Conservation (phyloP, 2,329 filamentous ascomycete species). For the Fusarium sp. region DNA sequence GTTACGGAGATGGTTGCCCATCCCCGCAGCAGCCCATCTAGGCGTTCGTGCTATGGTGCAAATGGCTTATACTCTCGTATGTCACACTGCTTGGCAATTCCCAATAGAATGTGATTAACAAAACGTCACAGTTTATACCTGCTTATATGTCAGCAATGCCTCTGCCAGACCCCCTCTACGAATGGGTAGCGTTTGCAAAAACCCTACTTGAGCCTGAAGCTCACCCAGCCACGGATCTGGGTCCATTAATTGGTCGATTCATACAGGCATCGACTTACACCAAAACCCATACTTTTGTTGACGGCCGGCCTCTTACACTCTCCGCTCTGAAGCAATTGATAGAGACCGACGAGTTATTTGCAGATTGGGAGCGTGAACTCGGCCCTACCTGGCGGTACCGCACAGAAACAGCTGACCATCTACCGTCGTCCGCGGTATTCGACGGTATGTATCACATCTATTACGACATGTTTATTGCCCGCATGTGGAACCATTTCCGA, state of each 20-base stretch:
- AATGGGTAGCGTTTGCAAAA: slow-evolving; percentile 58
- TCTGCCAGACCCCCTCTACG: slow-evolving; percentile 59
- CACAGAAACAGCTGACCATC: slow-evolving; percentile 50
- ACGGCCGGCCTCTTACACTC: slow-evolving; percentile 55
- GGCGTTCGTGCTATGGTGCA: slow-evolving; percentile 67
- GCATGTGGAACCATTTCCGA: slow-evolving; percentile 71
- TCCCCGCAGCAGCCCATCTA: slow-evolving; percentile 55
- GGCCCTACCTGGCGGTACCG: slow-evolving; percentile 56
- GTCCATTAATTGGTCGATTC: slow-evolving; percentile 57
- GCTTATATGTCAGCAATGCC: slow-evolving; percentile 56
- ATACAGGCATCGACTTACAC: slow-evolving; percentile 57
- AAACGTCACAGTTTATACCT: slow-evolving; percentile 58
- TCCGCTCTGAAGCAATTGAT: slow-evolving; percentile 57
- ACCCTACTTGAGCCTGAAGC: slow-evolving; percentile 55
- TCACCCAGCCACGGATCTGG: slow-evolving; percentile 58
- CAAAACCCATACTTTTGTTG: slow-evolving; percentile 53
- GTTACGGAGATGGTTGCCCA: slow-evolving; percentile 62
- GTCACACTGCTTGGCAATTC: slow-evolving; percentile 17
- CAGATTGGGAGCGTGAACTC: slow-evolving; percentile 55
- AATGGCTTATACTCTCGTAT: slow-evolving; percentile 69
- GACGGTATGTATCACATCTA: slow-evolving; percentile 69
- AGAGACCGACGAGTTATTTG: slow-evolving; percentile 57
- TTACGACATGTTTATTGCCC: slow-evolving; percentile 64
- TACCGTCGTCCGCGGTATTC: slow-evolving; percentile 61
- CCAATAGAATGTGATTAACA: slow-evolving; percentile 21